A percentile compares a stretch with the other conserved stretches of the same genome.
These are phyloP conservation scores for Nicotiana paniculata DNA, from an alignment of 257 asterid genomes.

Conservation along the genomic window DNA sequence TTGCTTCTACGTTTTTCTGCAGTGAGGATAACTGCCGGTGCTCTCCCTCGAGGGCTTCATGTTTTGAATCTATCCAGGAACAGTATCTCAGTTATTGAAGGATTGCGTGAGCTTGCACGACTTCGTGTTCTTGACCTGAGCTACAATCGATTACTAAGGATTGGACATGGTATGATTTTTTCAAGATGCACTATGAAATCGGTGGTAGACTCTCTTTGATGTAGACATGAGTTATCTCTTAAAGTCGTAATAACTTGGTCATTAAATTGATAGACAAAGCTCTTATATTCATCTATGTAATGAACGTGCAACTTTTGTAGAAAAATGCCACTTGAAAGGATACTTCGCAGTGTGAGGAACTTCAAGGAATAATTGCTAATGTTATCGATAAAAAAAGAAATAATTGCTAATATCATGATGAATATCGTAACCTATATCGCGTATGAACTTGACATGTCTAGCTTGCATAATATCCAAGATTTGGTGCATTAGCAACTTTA, in stretches of 20 bases:
- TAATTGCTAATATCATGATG: not conserved
- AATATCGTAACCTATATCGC: not conserved
- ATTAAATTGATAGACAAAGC: not conserved
- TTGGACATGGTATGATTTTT: constrained; percentile 75
- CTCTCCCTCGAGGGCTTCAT: constrained; percentile 95
- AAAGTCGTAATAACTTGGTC: not conserved
- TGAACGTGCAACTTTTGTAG: not conserved
- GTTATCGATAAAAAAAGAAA: not conserved
- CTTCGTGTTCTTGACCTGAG: constrained; percentile 95
- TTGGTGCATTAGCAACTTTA: not conserved
- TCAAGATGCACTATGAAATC: not conserved
- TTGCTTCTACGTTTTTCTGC: constrained; percentile 13
- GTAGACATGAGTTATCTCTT: not conserved
- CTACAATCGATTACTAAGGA: constrained; percentile 78
- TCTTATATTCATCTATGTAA: not conserved
- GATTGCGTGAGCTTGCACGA: constrained; percentile 82
- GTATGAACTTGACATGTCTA: not conserved
- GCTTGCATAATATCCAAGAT: not conserved
- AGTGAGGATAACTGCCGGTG: constrained; percentile 87
- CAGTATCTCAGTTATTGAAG: constrained; percentile 80
- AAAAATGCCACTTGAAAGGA: not conserved
- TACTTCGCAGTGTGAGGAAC: not conserved
- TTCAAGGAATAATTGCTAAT: not conserved
- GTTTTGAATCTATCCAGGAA: constrained; percentile 82
- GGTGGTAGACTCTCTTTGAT: constrained; percentile 2